Evolutionary conservation across 495 filamentous ascomycete species (phyloP), one percentile per base, ranked within the genome.

Genomic region (Penicillium paradoxum): DNA sequence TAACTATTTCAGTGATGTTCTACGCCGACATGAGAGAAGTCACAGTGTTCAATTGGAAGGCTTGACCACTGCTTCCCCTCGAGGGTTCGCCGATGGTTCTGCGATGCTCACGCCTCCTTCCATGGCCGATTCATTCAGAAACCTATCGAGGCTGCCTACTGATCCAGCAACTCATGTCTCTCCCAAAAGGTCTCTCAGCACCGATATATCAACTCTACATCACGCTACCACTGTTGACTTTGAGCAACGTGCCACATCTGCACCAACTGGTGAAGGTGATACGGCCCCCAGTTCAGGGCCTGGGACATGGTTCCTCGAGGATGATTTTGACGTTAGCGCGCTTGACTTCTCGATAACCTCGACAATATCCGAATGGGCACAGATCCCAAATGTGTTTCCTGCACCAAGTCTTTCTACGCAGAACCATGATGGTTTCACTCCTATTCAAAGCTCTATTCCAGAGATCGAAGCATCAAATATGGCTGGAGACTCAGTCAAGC

Each of bases 241-340:
- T 32, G 18, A 9, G n/a, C 49, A 15, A 30, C 24, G 25, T 1
- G 10, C n/a, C 11, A 32, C 1, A 9, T 36, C 34, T 19, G 6
- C 15, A 37, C 32, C 34, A 37, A 27, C 3, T 7, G 30, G 8
- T 14, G 25, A 38, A 32, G 29, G 29, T 27, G 25, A 41, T 33
- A 8, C 42, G 39, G 46, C 14, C 30, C 42, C 14, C 38, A 49
- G n/a, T 29, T 38, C 42, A 15, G 62, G 51, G 22, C 45, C 55
- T 7, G 50, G 50, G 18, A 32, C 55, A 6, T 65, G 65, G 65
- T 62, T 61, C 17, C 44, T 65, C 6, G 59, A 56, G 40, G 54
- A 53, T 3, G 59, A 61, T 33, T 59, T 68, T 37, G 65, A 68
- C 42, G 57, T 68, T 1, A 53, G 57, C 36, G 62, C 59, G 4